Conservation (phyloP, 202 grass and related monocot genomes). For the Musa balbisiana region DNA sequence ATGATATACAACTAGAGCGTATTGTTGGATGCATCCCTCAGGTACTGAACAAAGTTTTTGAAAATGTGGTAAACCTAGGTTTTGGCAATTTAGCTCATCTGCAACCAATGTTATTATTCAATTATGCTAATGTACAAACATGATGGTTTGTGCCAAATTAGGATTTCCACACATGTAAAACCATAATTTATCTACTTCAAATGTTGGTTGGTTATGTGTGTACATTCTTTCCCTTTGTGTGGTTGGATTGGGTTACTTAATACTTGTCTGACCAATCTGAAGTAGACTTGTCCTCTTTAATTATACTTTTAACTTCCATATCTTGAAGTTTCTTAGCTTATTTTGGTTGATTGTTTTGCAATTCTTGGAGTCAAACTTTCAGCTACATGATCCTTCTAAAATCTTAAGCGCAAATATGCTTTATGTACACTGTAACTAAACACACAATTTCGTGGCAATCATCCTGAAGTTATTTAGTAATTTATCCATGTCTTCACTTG, state of each 20-base stretch:
- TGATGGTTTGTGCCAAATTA: background rate
- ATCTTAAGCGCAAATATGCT: background rate
- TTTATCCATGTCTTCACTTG: background rate
- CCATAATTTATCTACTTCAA: background rate
- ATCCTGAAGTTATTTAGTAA: background rate
- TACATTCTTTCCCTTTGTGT: background rate
- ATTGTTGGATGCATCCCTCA: conserved; percentile 99
- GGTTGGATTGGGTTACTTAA: background rate
- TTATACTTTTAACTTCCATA: background rate
- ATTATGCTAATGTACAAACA: background rate
- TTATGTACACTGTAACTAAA: too few species aligned
- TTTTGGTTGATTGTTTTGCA: background rate
- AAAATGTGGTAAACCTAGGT: conserved; percentile 77
- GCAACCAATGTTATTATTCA: background rate
- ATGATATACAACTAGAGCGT: conserved; percentile 87
- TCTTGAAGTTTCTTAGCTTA: background rate
- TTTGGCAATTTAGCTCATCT: conserved; percentile 62
- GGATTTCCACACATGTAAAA: background rate
- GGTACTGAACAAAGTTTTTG: conserved; percentile 35
- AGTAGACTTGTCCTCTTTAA: background rate
- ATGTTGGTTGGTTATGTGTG: background rate
- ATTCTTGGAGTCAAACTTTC: background rate
- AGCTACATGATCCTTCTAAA: background rate
- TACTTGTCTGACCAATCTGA: background rate
- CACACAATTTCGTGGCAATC: too few species aligned